phyloP scores from a whole-genome alignment of 345 rosid genomes.

The Melaleuca alternifolia region DNA sequence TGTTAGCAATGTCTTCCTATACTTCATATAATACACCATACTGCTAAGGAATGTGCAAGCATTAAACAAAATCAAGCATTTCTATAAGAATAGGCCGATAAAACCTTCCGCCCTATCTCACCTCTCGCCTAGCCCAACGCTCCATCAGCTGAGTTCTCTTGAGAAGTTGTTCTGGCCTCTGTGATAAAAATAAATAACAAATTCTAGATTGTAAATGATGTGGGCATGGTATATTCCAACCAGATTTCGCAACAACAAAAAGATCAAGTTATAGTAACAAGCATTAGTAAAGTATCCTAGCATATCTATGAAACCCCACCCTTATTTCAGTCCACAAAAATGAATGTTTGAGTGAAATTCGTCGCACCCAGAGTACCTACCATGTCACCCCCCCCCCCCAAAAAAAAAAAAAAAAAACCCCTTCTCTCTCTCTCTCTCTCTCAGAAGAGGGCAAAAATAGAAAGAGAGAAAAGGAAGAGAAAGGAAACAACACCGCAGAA shows the following conservation, averaged over 20 bases:
- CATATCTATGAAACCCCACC: background rate
- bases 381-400: background rate
- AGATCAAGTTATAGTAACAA: background rate
- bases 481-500: background rate
- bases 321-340: background rate
- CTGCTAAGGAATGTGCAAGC: background rate
- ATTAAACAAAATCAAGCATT: background rate
- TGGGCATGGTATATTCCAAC: background rate
- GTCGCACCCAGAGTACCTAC: background rate
- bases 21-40: background rate
- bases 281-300: background rate
- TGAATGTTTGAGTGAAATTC: background rate
- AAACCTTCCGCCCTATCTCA: constrained; percentile 9
- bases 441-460: background rate
- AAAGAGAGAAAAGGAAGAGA: background rate
- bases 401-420: no score
- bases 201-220: background rate
- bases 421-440: background rate
- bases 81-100: background rate
- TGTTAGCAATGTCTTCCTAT: background rate
- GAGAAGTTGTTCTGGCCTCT: constrained; percentile 97
- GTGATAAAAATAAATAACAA: background rate
- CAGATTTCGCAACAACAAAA: background rate
- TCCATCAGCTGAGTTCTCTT: constrained; percentile 94
- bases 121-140: constrained; percentile 99